Evolutionary conservation across 2,329 filamentous ascomycete species (phyloP), one percentile per base, ranked within the genome.

Genomic region (Fusarium sp.): DNA sequence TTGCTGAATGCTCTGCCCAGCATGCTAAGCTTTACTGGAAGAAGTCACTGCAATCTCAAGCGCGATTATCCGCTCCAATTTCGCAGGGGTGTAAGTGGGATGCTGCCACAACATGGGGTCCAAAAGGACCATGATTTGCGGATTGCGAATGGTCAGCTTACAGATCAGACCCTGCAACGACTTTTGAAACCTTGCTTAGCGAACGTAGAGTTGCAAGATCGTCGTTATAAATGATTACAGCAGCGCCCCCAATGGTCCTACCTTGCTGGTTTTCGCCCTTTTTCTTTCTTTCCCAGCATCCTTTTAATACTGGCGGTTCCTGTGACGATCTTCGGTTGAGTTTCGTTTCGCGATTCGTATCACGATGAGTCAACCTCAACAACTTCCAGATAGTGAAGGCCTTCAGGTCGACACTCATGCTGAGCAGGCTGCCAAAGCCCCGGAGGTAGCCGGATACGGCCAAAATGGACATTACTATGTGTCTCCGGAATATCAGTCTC

Each of bases 111-210:
- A 5, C 24, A 64, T 64, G 61, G 48, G 47, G 61, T 27, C 51
- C 22, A 40, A 55, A 48, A 9, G 24, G 8, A 30, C 46, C 48
- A 48, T 67, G 67, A 70, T 70, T 71, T 68, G 63, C 43, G 38
- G 54, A 53, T 29, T 54, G 20, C n/a, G 29, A 46, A 65, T 47
- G 45, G 67, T 65, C 63, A 68, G 67, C 67, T 68, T 70, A 65
- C 41, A 38, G 58, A 63, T 70, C 62, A 49, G 34, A 70, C 40
- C 34, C 48, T 24, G 22, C 20, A 45, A 48, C 58, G 22, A 49
- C 41, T 27, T 54, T 41, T 59, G 57, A 67, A 70, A 67, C 67
- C 38, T 43, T 32, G 40, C 34, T 24, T 51, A 38, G 44, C 43
- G 30, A 44, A 25, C 20, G 11, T 22, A 55, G n/a, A 47, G 48